phyloP scores from a whole-genome alignment of 2,329 filamentous ascomycete genomes.

The Sarocladiaceae sp. region DNA sequence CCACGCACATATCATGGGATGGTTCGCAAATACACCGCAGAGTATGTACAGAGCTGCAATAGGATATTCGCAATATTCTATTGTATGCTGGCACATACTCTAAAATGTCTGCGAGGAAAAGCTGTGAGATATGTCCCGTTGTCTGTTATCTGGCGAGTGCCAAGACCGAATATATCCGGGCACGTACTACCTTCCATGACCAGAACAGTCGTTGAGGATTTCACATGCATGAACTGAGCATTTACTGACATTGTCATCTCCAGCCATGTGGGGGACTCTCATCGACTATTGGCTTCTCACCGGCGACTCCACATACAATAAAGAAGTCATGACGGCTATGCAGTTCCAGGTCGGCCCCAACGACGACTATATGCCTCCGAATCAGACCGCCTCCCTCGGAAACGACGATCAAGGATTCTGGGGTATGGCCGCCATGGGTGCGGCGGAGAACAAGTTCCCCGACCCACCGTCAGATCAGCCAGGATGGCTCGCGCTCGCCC shows the following conservation, averaged over 20 bases:
- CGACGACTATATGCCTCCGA: slow-evolving; percentile 49
- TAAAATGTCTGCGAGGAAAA: too few relatives aligned
- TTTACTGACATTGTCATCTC: slow-evolving; percentile 15
- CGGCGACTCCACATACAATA: slow-evolving; percentile 52
- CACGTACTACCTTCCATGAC: too few relatives aligned
- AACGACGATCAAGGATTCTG: slow-evolving; percentile 65
- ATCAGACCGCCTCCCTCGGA: slow-evolving; percentile 45
- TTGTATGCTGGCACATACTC: too few relatives aligned
- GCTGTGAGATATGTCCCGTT: too few relatives aligned
- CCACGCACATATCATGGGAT: too few relatives aligned
- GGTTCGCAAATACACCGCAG: too few relatives aligned
- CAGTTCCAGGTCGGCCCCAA: slow-evolving; percentile 46
- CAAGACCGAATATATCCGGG: too few relatives aligned
- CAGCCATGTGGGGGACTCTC: slow-evolving; percentile 40
- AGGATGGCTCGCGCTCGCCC: slow-evolving; percentile 50
- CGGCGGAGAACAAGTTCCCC: slow-evolving; percentile 51
- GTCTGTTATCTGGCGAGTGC: too few relatives aligned
- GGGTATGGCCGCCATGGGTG: slow-evolving; percentile 58
- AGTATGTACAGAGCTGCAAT: too few relatives aligned
- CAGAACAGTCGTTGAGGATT: too few relatives aligned
- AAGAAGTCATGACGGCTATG: slow-evolving; percentile 43
- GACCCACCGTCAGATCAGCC: slow-evolving; percentile 43
- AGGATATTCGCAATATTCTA: too few relatives aligned
- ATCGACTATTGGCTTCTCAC: slow-evolving; percentile 61
- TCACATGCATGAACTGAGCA: not conserved